Evolutionary conservation across 2,329 filamentous ascomycete genomes (phyloP).

Genomic region (Orbilia ellipsospora): DNA sequence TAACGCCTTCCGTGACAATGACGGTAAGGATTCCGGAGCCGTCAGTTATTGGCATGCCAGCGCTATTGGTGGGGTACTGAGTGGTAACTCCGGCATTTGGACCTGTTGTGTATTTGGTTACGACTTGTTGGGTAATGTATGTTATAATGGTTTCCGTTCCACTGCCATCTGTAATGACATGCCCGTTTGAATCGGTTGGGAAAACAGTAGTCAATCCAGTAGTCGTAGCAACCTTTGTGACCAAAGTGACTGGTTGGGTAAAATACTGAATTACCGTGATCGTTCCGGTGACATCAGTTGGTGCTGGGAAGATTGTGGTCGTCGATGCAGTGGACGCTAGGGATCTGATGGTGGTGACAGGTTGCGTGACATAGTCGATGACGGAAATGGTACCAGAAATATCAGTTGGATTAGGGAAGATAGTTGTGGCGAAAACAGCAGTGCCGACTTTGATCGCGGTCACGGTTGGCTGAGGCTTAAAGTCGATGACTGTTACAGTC

Average conservation of each 20-base stretch:
- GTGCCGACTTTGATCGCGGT: not conserved
- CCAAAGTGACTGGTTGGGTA: no score
- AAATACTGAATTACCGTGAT: constrained; percentile 6
- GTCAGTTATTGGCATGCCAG: not conserved
- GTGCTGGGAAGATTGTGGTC: constrained; percentile 5
- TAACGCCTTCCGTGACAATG: not conserved
- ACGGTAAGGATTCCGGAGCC: not conserved
- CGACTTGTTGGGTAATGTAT: no score
- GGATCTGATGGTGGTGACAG: constrained; percentile 2
- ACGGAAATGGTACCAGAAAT: constrained; percentile 3
- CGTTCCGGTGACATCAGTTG: constrained; percentile 1
- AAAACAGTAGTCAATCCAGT: no score
- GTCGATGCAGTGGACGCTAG: not conserved
- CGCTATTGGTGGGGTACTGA: not conserved
- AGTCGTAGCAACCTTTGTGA: no score
- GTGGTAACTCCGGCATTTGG: not conserved
- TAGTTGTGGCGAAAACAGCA: not conserved
- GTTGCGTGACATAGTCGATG: constrained; percentile 9
- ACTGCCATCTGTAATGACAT: no score
- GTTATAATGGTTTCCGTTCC: no score
- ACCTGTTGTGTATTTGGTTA: not conserved
- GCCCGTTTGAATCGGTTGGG: no score
- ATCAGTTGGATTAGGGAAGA: constrained; percentile 1
- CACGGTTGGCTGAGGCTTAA: not conserved
- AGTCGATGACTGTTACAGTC: constrained; percentile 4